Evolutionary conservation across 148 eudicot species (phyloP), one percentile per base, ranked within the genome.

Genomic region (Oxyria digyna): DNA sequence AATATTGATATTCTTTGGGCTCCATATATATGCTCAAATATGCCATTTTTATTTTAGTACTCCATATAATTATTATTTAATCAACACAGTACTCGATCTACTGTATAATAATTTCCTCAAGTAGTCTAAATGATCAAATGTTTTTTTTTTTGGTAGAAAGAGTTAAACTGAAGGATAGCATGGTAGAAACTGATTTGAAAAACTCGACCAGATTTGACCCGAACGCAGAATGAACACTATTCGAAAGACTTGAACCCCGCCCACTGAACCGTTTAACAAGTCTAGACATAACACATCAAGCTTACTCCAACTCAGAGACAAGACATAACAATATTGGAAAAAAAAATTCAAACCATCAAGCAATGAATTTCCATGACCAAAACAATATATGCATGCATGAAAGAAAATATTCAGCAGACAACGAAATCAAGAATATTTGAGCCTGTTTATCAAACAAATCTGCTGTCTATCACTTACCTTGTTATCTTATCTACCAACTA

Each of bases 401-500:
- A 37, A 65, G 17, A 35, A 65, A 33, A 18, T 3, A n/a, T 10
- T 10, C 26, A n/a, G 42, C 38, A 35, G 38, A 23, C 24, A 33
- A 65, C 11, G 27, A 37, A 11, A 66, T 65, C 15, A 65, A 40
- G 67, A 63, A 63, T 63, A 63, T 63, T 35, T 63, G 38, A 63
- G 7, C 38, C 20, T 63, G 41, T 37, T 65, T 65, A 33, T 18
- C 26, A 46, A 46, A 8, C 65, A 27, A 14, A 55, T 55, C 63
- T 55, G 13, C 29, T 27, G 4, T 55, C 32, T 27, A 20, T 20
- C 15, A 37, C 27, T 37, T 41, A 15, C 8, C 17, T 66, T 66
- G 46, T 18, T 21, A 66, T 66, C 45, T 37, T 18, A 66, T 66
- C 69, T 41, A 66, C 69, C 69, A 41, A 24, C 69, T 66, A 66